Base-by-base conservation (phyloP, 2,329 filamentous ascomycete genomes). In the Xylaria sp. region DNA sequence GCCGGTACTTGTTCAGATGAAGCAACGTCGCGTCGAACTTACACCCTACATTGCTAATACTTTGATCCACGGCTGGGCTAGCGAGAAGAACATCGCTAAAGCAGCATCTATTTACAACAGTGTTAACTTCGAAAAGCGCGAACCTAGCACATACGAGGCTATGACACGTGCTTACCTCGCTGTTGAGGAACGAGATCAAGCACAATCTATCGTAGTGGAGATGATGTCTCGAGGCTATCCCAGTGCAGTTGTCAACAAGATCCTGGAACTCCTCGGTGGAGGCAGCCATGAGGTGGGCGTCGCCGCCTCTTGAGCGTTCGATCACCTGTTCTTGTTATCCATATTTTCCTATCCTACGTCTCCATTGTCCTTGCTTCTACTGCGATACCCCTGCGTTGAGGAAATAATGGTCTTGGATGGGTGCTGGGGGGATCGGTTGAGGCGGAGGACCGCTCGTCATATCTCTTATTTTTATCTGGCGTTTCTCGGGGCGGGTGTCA, bases 31-130 rank as follows among this genome's bases (percentile, higher is more conserved):
- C 45, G 90, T 99, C 11, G 91, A 94, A 75, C 89, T 98, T 85
- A 98, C 96, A 2, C 92, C 96, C 0, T 99, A 99, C 82, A 98
- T 99, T 78, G 96, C 96, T 77, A 99, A 99, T 84, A 97, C 95
- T 5, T 86, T 99, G 54, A 98, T 99, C 76, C 94, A 98, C 78
- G 96, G 96, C 71, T 99, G 96, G 95, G 93, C 95, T 24, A 87
- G 91, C 14, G 92, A 92, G 79, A 91, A 92, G 81, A 88, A 97
- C 71, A 92, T 98, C 53, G 81, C 83, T 68, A 94, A 93, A 80
- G 93, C 94, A 19, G 89, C 90, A 77, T 83, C 86, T 27, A 90
- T 98, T 69, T 99, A 97, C 78, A 87, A 92, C 67, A 85, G 87
- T n/a, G 90, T 99, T 3, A 88, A 90, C 8, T 86, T 89, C 32